Evolutionary conservation across 106 monocot genomes (phyloP).

Genomic region (Dendrobium catenatum): DNA sequence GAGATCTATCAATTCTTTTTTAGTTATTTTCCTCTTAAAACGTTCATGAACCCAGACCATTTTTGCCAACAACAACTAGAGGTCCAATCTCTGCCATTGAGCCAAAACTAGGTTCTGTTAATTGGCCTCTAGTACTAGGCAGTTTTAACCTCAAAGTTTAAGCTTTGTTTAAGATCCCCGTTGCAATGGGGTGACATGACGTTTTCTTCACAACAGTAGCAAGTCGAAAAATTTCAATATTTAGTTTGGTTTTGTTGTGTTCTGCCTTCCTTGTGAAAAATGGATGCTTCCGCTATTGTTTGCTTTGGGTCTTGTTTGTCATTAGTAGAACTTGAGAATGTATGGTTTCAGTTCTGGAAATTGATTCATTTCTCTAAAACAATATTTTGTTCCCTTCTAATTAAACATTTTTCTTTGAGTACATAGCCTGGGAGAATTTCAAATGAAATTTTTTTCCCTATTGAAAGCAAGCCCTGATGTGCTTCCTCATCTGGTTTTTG

Average conservation of each 20-base stretch:
- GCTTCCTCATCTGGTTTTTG: background rate
- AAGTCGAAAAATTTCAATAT: slow-evolving; percentile 42
- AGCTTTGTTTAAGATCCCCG: slow-evolving; percentile 73
- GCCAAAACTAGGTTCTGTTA: slow-evolving; percentile 95
- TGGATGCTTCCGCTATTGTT: background rate
- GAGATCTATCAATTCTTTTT: slow-evolving; percentile 37
- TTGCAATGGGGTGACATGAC: slow-evolving; percentile 87
- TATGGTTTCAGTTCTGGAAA: background rate
- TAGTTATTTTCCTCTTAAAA: slow-evolving; percentile 51
- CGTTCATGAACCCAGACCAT: slow-evolving; percentile 68
- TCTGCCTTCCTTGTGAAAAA: background rate
- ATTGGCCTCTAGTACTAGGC: slow-evolving; percentile 62
- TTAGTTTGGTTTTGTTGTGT: background rate
- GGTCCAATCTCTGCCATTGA: slow-evolving; percentile 86
- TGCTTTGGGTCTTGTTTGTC: background rate
- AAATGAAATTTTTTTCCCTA: no score
- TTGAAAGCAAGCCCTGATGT: no score
- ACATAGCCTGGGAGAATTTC: no score
- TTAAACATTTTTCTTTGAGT: no score
- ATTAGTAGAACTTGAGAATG: background rate
- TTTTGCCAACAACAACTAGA: slow-evolving; percentile 82
- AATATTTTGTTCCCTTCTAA: no score
- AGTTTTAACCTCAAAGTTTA: slow-evolving; percentile 49
- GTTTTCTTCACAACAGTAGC: slow-evolving; percentile 98
- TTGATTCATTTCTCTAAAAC: background rate